phyloP scores from a whole-genome alignment of 441 rosid genomes.

The Gossypium davidsonii region DNA sequence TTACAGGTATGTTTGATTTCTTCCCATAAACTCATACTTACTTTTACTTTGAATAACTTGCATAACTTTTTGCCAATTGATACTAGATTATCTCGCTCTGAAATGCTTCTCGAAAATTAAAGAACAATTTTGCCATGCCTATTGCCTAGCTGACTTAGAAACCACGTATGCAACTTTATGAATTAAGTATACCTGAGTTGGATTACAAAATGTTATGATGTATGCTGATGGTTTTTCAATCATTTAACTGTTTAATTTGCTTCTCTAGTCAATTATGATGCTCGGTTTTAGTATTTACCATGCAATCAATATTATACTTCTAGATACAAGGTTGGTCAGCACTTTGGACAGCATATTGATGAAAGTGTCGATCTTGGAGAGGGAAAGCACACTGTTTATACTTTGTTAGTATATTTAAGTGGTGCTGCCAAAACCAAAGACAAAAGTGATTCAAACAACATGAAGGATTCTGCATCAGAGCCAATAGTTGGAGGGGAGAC shows the following conservation, averaged over 20 bases:
- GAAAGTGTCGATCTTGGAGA: conserved; percentile 72
- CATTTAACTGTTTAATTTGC: neutral
- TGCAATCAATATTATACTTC: conserved; percentile 11
- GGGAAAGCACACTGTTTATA: conserved; percentile 70
- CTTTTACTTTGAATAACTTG: neutral
- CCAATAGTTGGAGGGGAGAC: conserved; percentile 85
- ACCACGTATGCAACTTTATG: conserved; percentile 1
- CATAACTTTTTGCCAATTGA: neutral
- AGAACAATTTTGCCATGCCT: neutral
- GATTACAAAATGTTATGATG: neutral
- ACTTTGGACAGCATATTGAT: conserved; percentile 82
- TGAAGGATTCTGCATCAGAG: conserved; percentile 40
- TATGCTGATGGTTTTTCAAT: neutral
- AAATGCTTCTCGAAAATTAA: neutral
- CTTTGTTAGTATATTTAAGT: conserved; percentile 77
- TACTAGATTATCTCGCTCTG: neutral
- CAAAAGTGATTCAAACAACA: conserved; percentile 29
- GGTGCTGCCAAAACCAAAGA: conserved; percentile 50
- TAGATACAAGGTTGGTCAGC: conserved; percentile 84
- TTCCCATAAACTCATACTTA: neutral
- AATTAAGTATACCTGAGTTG: neutral
- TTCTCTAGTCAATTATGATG: neutral
- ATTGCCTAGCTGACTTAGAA: neutral
- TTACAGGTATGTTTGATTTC: conserved; percentile 49
- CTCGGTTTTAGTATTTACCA: neutral